Percentiles rank a stretch among this genome's conserved stretches.
phyloP scores from a whole-genome alignment of 2,329 filamentous ascomycete genomes.

The Fusarium metavorans region DNA sequence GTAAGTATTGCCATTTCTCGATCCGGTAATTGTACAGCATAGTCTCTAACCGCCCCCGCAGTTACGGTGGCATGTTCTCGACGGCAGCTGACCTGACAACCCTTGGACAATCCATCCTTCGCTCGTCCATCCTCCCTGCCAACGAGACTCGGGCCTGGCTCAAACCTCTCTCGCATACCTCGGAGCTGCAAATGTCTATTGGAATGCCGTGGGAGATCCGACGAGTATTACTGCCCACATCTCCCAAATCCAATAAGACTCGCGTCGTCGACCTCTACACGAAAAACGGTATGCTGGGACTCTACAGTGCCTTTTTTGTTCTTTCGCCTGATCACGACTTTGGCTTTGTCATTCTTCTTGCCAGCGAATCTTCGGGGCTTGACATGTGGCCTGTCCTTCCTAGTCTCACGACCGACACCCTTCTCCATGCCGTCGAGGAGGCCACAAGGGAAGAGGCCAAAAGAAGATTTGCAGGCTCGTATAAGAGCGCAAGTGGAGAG shows the following conservation, averaged over 20 bases:
- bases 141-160: constrained; percentile 51
- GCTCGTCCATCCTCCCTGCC: neutral
- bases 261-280: constrained; percentile 58
- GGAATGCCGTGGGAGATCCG: constrained; percentile 62
- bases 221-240: constrained; percentile 32
- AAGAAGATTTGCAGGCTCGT: neutral
- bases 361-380: constrained; percentile 15
- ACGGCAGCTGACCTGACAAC: neutral
- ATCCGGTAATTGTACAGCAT: neutral
- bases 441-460: neutral
- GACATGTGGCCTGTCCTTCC: neutral
- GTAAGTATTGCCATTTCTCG: neutral
- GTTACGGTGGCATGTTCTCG: constrained; percentile 11
- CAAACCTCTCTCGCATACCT: constrained; percentile 54
- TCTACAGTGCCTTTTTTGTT: constrained; percentile 53
- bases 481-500: neutral
- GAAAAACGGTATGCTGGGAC: constrained; percentile 55
- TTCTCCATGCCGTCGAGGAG: neutral
- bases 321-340: constrained; percentile 59
- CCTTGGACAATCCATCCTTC: constrained; percentile 10
- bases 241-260: constrained; percentile 42
- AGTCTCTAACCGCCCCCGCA: neutral
- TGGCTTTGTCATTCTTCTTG: constrained; percentile 11
- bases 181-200: constrained; percentile 49
- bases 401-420: neutral